Evolutionary conservation across 345 rosid species (phyloP), one percentile per base, ranked within the genome.

Genomic region (Linum tenue): DNA sequence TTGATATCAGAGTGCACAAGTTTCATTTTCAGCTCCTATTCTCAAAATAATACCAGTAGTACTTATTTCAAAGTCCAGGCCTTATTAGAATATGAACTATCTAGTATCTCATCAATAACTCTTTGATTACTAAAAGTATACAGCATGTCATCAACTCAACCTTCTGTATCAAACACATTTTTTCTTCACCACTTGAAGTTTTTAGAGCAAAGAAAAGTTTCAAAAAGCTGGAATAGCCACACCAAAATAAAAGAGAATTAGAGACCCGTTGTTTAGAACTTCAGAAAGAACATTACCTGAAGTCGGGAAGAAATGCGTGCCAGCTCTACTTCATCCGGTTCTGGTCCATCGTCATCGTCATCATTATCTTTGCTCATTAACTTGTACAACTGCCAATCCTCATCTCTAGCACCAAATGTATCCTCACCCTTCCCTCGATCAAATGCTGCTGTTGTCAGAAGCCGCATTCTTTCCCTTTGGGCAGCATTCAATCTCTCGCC

Each of bases 381-480:
- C 66, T 94, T 88, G 82, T 94, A 90, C 31, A 94, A 94, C 66
- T 94, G 92, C 99, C 99, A 88, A 77, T 94, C 96, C 82, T 94
- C 99, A 65, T 94, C 99, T 77, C 60, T 88, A 67, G 96, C 76
- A 60, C 97, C 96, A 69, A 88, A 94, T 22, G 89, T 86, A 77
- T 88, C 99, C 75, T 90, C 96, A 15, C 96, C 95, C 77, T 90
- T 94, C 64, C 97, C 99, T 78, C 97, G 79, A 75, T 94, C 99
- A 73, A 90, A 90, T 42, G 99, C 99, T 48, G 97, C 97, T 1
- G 96, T 84, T 37, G 99, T 94, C 39, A 90, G 83, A 72, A 94
- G 86, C 42, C 96, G 95, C 95, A 94, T 94, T 69, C 96, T 83
- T 70, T 94, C 99, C 64, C 92, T 84, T 75, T 88, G 96, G 64